Percentiles rank a stretch among this genome's conserved stretches.
phyloP scores from a whole-genome alignment of 768 basidiomycete species.

The Trametes sanguinea region DNA sequence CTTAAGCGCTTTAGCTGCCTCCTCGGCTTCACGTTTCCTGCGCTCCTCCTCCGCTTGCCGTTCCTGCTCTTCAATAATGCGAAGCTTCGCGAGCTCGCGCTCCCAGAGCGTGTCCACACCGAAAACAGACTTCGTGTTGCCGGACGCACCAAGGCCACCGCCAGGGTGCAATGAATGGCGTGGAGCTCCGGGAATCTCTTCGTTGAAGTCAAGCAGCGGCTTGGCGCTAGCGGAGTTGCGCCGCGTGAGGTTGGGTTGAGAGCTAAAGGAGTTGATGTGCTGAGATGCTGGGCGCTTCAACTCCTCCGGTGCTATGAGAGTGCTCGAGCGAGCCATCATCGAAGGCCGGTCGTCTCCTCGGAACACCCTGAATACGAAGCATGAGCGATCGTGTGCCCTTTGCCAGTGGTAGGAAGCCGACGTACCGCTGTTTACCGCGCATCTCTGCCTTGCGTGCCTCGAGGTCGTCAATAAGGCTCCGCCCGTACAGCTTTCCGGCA shows the following conservation, averaged over 20 bases:
- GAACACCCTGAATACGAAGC: slow-evolving; percentile 63
- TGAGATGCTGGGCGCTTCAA: slow-evolving; percentile 55
- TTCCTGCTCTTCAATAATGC: slow-evolving; percentile 73
- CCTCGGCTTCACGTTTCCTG: slow-evolving; percentile 47
- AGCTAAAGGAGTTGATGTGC: slow-evolving; percentile 45
- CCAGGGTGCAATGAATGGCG: slow-evolving; percentile 37
- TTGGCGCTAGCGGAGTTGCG: slow-evolving; percentile 56
- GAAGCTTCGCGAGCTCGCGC: slow-evolving; percentile 79
- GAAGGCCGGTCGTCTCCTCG: slow-evolving; percentile 86
- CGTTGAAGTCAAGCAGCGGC: slow-evolving; percentile 69
- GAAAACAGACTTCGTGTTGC: slow-evolving; percentile 76
- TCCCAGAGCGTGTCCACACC: slow-evolving; percentile 95
- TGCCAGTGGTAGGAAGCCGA: background rate
- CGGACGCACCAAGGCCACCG: slow-evolving; percentile 24
- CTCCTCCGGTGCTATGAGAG: slow-evolving; percentile 72
- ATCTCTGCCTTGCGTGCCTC: slow-evolving; percentile 82
- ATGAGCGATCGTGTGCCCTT: slow-evolving; percentile 15
- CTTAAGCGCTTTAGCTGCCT: slow-evolving; percentile 39
- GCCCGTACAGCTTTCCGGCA: slow-evolving; percentile 83
- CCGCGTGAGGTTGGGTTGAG: slow-evolving; percentile 44
- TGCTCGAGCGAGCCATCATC: slow-evolving; percentile 86
- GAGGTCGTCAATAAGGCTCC: slow-evolving; percentile 88
- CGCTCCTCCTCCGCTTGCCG: slow-evolving; percentile 55
- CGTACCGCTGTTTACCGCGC: slow-evolving; percentile 81
- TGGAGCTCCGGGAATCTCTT: slow-evolving; percentile 42